Evolutionary conservation across 2,329 filamentous ascomycete genomes (phyloP).

Genomic region (Phialophora verrucosa): DNA sequence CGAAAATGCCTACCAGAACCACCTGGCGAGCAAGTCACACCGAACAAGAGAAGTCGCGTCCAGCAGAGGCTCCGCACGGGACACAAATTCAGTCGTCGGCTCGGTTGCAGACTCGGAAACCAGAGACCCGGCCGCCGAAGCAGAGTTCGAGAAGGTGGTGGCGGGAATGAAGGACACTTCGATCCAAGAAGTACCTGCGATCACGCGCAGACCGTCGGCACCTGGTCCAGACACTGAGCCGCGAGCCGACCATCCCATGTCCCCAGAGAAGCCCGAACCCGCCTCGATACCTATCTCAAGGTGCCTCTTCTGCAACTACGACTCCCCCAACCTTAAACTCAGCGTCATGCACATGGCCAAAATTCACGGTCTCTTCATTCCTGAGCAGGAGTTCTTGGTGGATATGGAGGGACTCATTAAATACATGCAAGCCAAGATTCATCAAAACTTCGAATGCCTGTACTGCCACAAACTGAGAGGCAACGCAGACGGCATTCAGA

Average conservation of each 20-base stretch:
- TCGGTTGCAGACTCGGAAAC: constrained; percentile 48
- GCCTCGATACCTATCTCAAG: constrained; percentile 54
- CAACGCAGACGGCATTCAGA: constrained; percentile 80
- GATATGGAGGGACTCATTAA: constrained; percentile 80
- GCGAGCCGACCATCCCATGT: constrained; percentile 47
- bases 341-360: constrained; percentile 90
- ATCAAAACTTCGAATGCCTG: constrained; percentile 80
- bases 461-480: constrained; percentile 84
- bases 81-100: constrained; percentile 49
- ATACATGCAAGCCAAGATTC: constrained; percentile 79
- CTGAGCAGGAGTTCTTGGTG: constrained; percentile 81
- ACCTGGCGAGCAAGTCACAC: constrained; percentile 89
- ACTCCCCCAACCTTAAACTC: constrained; percentile 74
- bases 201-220: constrained; percentile 48
- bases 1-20: constrained; percentile 93
- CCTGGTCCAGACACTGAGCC: constrained; percentile 48
- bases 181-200: constrained; percentile 57
- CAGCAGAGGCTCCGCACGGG: constrained; percentile 49
- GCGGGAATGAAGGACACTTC: constrained; percentile 74
- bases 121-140: constrained; percentile 50
- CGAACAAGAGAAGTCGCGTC: constrained; percentile 66
- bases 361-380: constrained; percentile 93
- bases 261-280: constrained; percentile 38
- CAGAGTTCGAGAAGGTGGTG: constrained; percentile 74
- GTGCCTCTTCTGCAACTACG: constrained; percentile 92